Base-by-base conservation (phyloP, 2,329 filamentous ascomycete species). In the Helicocarpus griseus region DNA sequence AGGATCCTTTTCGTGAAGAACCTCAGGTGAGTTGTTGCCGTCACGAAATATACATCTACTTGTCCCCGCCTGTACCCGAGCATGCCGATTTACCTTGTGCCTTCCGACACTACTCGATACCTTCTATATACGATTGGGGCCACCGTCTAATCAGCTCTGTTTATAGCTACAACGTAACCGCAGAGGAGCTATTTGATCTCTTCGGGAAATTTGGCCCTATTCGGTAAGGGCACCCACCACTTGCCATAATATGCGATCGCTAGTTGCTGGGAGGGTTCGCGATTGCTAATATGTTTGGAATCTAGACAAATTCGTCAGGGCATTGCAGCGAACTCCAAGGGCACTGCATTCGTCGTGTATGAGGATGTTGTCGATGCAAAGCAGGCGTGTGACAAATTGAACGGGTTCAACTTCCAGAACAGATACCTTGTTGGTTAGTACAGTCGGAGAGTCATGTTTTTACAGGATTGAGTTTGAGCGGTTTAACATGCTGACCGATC, bases 1-100 rank as follows among this genome's bases (percentile, higher is more conserved):
- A 95, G 91, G 85, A 91, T 93, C 85, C 87, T 98, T 78, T 97
- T 97, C 82, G 91, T 97, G 67, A 97, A 97, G 88, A 97, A 98
- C 82, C 82, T 97, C 78, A 95, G 87, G 89, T 94, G 73, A 61
- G 77, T 74, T 53, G 53, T 50, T 49, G 53, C 50, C 45, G 52
- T 55, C 57, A 47, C 14, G 39, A 26, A 22, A 44, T 53, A 50
- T 53, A n/a, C 52, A 52, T 39, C 31, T 11, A 35, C n/a, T 14
- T 14, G 29, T 9, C 47, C 8, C 47, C 26, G 13, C 45, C 28
- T 44, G 47, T 11, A 13, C 19, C 21, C 31, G 31, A 26, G 46
- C 50, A 41, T 49, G n/a, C 41, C 44, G 46, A 47, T 24, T 51
- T 54, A 43, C 28, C 24, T 21, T 19, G 3, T 29, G 28, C 4